Conservation (phyloP, 768 basidiomycete species). For the Boletus sp. region DNA sequence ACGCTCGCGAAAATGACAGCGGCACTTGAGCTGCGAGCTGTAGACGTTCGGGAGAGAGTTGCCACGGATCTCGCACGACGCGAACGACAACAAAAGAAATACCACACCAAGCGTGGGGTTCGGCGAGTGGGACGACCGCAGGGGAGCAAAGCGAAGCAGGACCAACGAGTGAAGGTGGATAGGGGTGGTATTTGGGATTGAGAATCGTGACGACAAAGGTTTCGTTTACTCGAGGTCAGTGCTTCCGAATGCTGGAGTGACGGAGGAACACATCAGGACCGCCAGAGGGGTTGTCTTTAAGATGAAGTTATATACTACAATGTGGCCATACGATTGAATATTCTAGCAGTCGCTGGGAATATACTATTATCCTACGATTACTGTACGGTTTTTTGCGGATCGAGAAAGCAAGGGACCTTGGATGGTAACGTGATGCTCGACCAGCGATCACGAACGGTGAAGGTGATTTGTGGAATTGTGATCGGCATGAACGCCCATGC, state of each 20-base stretch:
- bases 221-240: constrained; percentile 3
- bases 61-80: constrained; percentile 60
- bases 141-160: constrained; percentile 85
- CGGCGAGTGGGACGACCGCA: constrained; percentile 63
- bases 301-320: constrained; percentile 5
- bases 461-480: constrained; percentile 2
- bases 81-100: constrained; percentile 63
- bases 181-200: constrained; percentile 60
- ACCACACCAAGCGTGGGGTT: constrained; percentile 71
- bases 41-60: constrained; percentile 56
- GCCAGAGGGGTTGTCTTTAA: neutral
- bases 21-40: constrained; percentile 33
- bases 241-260: constrained; percentile 1
- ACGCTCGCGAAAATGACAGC: constrained; percentile 42
- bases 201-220: constrained; percentile 17
- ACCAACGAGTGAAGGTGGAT: constrained; percentile 61
- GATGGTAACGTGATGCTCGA: neutral
- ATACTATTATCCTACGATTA: constrained; percentile 22
- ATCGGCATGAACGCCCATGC: constrained; percentile 24
- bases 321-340: constrained; percentile 3
- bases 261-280: constrained; percentile 5
- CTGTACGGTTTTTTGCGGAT: constrained; percentile 5
- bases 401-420: neutral
- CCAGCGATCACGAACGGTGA: constrained; percentile 5
- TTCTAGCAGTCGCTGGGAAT: constrained; percentile 1